phyloP scores from a whole-genome alignment of 2,329 filamentous ascomycete species.

The Pseudogymnoascus pannorum region DNA sequence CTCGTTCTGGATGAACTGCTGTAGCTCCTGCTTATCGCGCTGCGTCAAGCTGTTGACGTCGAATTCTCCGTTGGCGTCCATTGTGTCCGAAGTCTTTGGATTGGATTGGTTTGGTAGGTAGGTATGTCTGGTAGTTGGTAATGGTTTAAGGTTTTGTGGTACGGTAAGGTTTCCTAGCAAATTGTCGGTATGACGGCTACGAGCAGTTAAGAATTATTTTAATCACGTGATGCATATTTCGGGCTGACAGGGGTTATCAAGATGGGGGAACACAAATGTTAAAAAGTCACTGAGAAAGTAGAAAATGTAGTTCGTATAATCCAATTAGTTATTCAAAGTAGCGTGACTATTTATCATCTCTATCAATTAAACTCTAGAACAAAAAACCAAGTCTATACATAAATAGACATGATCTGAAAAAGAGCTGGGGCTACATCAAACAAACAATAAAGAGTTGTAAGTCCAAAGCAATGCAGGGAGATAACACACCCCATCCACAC shows the following conservation, averaged over 20 bases:
- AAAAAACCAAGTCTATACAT: neutral
- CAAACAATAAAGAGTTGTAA: neutral
- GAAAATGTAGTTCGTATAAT: neutral
- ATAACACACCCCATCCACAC: neutral
- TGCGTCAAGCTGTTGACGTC: conserved; percentile 71
- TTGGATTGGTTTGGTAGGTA: conserved; percentile 16
- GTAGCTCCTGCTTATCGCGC: conserved; percentile 78
- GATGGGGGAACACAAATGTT: too few species aligned
- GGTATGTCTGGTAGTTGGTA: conserved; percentile 25
- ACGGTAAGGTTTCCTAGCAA: neutral
- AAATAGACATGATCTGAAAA: neutral
- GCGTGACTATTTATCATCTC: neutral
- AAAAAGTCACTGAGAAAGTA: too few species aligned
- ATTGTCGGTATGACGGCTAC: neutral
- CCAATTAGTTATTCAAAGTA: conserved; percentile 1
- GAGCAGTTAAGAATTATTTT: neutral
- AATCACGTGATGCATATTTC: neutral
- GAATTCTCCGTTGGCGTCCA: conserved; percentile 28
- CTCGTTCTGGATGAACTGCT: conserved; percentile 78
- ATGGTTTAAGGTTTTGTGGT: neutral
- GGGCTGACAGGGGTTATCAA: neutral
- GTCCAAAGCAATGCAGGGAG: neutral
- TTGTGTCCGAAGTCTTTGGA: neutral
- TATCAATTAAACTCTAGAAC: neutral
- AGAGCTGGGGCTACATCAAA: neutral